These are phyloP conservation scores for Hordeum vulgare DNA, from an alignment of 176 grass and related monocot genomes.

Conservation along the genomic window DNA sequence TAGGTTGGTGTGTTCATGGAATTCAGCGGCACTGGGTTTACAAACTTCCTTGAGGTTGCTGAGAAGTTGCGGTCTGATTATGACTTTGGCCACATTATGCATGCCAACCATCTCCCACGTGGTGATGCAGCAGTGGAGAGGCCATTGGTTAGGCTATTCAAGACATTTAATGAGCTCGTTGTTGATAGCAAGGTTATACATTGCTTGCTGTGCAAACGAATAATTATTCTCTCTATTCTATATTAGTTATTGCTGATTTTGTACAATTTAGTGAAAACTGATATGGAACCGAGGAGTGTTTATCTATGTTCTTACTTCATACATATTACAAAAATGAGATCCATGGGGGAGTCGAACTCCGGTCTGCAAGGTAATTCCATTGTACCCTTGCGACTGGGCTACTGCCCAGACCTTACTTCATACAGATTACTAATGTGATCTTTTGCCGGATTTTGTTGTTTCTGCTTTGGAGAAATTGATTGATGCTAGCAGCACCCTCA, in stretches of 20 bases:
- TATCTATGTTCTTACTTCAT: too few relatives aligned
- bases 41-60: conserved; percentile 73
- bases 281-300: too few relatives aligned
- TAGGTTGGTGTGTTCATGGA: conserved; percentile 78
- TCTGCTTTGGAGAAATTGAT: conserved; percentile 71
- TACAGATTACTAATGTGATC: background rate
- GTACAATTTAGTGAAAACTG: too few relatives aligned
- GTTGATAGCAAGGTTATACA: conserved; percentile 71
- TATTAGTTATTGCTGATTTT: too few relatives aligned
- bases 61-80: conserved; percentile 84
- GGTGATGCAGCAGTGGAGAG: conserved; percentile 47
- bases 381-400: too few relatives aligned
- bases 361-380: too few relatives aligned
- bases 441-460: conserved; percentile 72
- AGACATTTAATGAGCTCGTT: conserved; percentile 88
- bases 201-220: background rate
- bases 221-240: background rate
- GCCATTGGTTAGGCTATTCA: conserved; percentile 74
- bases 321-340: too few relatives aligned
- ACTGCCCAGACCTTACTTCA: too few relatives aligned
- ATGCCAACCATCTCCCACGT: conserved; percentile 72
- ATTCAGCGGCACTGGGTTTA: conserved; percentile 63
- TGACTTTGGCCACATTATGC: conserved; percentile 61
- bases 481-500: conserved; percentile 58
- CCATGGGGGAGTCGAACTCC: too few relatives aligned